phyloP scores from a whole-genome alignment of 805 yeast species.

The Grigorovia humatica region DNA sequence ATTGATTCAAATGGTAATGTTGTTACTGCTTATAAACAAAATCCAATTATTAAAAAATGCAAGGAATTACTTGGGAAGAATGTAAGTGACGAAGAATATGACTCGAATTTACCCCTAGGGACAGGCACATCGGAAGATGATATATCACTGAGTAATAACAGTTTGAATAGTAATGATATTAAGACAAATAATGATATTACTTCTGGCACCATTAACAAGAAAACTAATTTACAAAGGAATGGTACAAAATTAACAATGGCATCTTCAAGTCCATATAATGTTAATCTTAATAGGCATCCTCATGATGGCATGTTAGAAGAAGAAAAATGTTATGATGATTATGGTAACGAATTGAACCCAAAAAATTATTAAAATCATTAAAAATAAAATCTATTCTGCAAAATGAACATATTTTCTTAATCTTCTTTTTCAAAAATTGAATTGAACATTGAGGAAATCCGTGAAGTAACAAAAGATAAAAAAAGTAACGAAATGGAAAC shows the following conservation, averaged over 20 bases:
- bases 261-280: not conserved
- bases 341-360: conserved; percentile 17
- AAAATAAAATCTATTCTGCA: not conserved
- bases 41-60: conserved; percentile 17
- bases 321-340: conserved; percentile 16
- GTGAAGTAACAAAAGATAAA: too few species aligned
- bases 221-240: not conserved
- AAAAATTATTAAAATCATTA: conserved; percentile 10
- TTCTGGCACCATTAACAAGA: not conserved
- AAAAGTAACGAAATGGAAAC: too few species aligned
- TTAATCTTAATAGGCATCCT: conserved; percentile 1
- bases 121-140: conserved; percentile 8
- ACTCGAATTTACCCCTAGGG: conserved; percentile 19
- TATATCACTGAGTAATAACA: not conserved
- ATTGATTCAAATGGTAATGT: conserved; percentile 26
- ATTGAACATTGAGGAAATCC: too few species aligned
- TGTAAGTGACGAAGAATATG: conserved; percentile 16
- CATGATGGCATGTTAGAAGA: conserved; percentile 16
- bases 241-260: not conserved
- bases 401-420: too few species aligned
- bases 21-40: conserved; percentile 19
- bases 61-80: conserved; percentile 15
- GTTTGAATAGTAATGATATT: not conserved
- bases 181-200: not conserved
- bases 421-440: too few species aligned